Evolutionary conservation across 139 green algal species (phyloP), one percentile per base, ranked within the genome.

Genomic region (Raphidocelis subcapitata): DNA sequence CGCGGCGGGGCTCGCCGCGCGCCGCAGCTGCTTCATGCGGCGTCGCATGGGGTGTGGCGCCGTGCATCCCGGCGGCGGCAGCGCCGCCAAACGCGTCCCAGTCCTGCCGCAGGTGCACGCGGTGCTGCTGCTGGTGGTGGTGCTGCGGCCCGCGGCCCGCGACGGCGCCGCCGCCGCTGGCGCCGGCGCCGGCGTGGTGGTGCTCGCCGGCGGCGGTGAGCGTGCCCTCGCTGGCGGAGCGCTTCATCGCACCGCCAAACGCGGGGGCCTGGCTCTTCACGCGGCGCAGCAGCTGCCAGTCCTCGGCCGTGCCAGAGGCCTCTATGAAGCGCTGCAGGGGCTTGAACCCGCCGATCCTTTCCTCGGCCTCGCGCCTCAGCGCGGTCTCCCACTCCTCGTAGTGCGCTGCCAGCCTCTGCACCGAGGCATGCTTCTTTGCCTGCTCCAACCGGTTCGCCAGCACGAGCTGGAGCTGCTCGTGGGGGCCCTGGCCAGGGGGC

Each of bases 341-440:
- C 44, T 82, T 69, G 62, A 85, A 84, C 1, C 65, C 69, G 26
- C 77, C 79, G 3, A 89, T 52, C 0, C 84, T 55, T 54, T 74
- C 51, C 14, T 74, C 59, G 3, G 81, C 79, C 55, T 89, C 84
- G 4, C 66, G 59, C 1, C 71, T 57, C 23, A 84, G 68, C 0
- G 51, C 80, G 24, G 37, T 56, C 36, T 84, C 63, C 81, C 84
- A 89, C 4, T 36, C 59, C 35, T 89, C 79, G 26, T 83, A 82
- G 16, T 76, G 69, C 23, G 31, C 32, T 15, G 65, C 52, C 54
- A 82, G 70, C 10, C 24, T 52, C 55, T 78, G 74, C n/a, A 78
- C 71, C 12, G 23, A n/a, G 12, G 75, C 67, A 31, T 78, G 73
- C 41, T 57, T 71, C 18, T 75, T 52, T 37, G 72, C 72, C 21